phyloP scores from a whole-genome alignment of 1,139 yeast genomes.

The Blastobotrys arbuscula region DNA sequence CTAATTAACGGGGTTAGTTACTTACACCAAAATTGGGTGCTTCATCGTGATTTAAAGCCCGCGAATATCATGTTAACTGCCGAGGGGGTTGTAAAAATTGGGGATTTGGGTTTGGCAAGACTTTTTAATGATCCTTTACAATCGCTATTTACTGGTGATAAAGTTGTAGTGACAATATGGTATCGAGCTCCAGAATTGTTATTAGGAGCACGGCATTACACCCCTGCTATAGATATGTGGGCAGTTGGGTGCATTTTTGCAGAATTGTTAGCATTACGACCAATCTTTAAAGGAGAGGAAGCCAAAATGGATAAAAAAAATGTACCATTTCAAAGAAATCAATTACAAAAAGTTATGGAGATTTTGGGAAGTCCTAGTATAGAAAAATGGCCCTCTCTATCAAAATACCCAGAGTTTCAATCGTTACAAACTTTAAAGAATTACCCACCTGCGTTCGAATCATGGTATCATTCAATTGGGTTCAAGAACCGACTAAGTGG shows the following conservation, averaged over 20 bases:
- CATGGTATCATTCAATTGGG: slow-evolving; percentile 83
- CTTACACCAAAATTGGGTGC: slow-evolving; percentile 90
- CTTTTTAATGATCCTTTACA: slow-evolving; percentile 86
- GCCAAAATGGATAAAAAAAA: slow-evolving; percentile 91
- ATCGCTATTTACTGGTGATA: slow-evolving; percentile 87
- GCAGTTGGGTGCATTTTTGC: slow-evolving; percentile 97
- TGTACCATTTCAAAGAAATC: slow-evolving; percentile 91
- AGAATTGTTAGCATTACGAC: slow-evolving; percentile 79
- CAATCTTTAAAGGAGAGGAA: slow-evolving; percentile 96
- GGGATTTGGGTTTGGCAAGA: slow-evolving; percentile 92
- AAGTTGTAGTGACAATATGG: slow-evolving; percentile 98
- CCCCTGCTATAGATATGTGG: slow-evolving; percentile 95
- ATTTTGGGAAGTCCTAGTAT: slow-evolving; percentile 80
- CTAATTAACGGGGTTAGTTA: slow-evolving; percentile 86
- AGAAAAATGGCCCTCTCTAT: slow-evolving; percentile 70
- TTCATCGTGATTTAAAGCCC: slow-evolving; percentile 94
- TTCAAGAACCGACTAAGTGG: slow-evolving; percentile 50
- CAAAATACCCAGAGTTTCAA: slow-evolving; percentile 77
- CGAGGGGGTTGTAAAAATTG: slow-evolving; percentile 86
- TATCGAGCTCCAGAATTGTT: slow-evolving; percentile 92
- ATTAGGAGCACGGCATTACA: slow-evolving; percentile 87
- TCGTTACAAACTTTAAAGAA: slow-evolving; percentile 59
- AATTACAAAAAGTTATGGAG: slow-evolving; percentile 82
- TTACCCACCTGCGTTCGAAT: slow-evolving; percentile 62
- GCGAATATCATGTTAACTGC: slow-evolving; percentile 96